Conservation (phyloP, 768 basidiomycete species). For the Galerina sulciceps region DNA sequence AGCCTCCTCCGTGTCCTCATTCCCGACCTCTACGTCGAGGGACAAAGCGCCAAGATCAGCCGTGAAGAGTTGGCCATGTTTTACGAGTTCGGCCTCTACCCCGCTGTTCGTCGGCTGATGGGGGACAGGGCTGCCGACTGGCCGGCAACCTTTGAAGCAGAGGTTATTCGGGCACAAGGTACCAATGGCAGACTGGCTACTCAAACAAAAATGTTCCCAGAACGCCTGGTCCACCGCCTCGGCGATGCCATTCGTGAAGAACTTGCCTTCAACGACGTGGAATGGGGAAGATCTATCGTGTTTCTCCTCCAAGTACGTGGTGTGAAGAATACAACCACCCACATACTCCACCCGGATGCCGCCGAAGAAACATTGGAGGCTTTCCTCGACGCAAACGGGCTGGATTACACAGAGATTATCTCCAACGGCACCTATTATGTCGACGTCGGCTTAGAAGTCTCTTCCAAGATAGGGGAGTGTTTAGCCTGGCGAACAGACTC, state of each 20-base stretch:
- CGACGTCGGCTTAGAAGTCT: conserved; percentile 33
- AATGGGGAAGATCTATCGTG: conserved; percentile 24
- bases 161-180: conserved; percentile 24
- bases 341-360: not conserved
- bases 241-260: conserved; percentile 15
- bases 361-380: not conserved
- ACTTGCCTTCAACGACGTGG: not conserved
- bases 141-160: conserved; percentile 23
- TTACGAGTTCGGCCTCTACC: conserved; percentile 28
- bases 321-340: conserved; percentile 22
- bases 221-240: conserved; percentile 5
- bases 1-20: conserved; percentile 28
- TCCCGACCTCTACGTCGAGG: conserved; percentile 21
- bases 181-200: conserved; percentile 18
- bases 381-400: conserved; percentile 4
- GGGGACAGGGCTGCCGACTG: conserved; percentile 20
- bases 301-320: conserved; percentile 34
- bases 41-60: conserved; percentile 2
- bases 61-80: conserved; percentile 15
- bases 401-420: not conserved
- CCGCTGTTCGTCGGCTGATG: conserved; percentile 17
- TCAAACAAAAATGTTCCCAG: conserved; percentile 21
- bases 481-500: conserved; percentile 34
- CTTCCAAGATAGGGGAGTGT: conserved; percentile 17
- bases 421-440: conserved; percentile 25